phyloP scores from a whole-genome alignment of 805 yeast genomes.

The Candida tammaniensis region DNA sequence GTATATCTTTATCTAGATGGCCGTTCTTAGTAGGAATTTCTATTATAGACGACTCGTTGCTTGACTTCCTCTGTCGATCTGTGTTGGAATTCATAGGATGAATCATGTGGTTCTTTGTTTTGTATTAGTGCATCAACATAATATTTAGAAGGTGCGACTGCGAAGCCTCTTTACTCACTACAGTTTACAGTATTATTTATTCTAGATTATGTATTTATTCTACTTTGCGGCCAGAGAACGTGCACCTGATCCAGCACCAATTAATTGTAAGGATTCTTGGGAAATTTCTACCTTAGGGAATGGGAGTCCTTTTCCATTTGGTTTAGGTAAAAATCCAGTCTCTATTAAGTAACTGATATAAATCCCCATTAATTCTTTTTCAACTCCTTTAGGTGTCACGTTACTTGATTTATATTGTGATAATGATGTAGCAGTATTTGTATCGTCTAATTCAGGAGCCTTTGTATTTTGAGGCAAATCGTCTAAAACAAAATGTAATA shows the following conservation, averaged over 20 bases:
- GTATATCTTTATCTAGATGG: constrained; percentile 3
- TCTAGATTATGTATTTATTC: neutral
- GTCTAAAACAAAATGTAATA: constrained; percentile 91
- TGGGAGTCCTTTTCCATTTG: constrained; percentile 40
- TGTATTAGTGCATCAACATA: too few relatives aligned
- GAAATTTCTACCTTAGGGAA: constrained; percentile 60
- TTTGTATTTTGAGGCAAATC: constrained; percentile 85
- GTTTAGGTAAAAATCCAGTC: constrained; percentile 75
- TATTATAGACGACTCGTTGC: constrained; percentile 1
- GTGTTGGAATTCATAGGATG: too few relatives aligned
- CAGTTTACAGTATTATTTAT: too few relatives aligned
- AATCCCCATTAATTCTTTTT: constrained; percentile 59
- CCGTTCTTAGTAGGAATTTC: constrained; percentile 1
- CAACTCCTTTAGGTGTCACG: constrained; percentile 76
- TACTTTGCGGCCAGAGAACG: constrained; percentile 63
- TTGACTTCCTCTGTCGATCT: too few relatives aligned
- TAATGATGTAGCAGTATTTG: constrained; percentile 73
- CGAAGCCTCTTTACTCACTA: too few relatives aligned
- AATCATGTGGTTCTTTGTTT: too few relatives aligned
- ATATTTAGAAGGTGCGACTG: too few relatives aligned
- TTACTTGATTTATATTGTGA: constrained; percentile 42
- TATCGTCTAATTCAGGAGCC: constrained; percentile 94
- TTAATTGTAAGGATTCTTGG: constrained; percentile 52
- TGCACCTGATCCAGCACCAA: constrained; percentile 68
- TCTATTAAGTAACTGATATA: constrained; percentile 78